Conservation (phyloP, 257 asterid species). For the Fraxinus pennsylvanica region DNA sequence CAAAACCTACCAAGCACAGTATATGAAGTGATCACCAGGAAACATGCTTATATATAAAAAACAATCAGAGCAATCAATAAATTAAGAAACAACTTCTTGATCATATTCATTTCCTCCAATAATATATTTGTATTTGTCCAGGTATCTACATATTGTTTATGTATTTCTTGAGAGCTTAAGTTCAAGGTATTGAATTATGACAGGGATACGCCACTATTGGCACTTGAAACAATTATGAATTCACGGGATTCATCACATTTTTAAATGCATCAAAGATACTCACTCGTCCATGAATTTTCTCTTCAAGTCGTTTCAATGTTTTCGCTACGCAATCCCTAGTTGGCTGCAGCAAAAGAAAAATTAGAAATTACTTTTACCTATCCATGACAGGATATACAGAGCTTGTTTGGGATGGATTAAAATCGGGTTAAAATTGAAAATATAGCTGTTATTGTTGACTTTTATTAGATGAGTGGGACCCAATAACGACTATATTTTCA, state of each 20-base stretch:
- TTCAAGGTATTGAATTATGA: not conserved
- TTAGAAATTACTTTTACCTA: conserved; percentile 2
- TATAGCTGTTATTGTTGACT: too few species aligned
- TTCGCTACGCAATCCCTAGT: conserved; percentile 98
- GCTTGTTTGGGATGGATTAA: too few species aligned
- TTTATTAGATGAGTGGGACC: too few species aligned
- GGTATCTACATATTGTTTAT: not conserved
- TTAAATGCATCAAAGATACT: conserved; percentile 35
- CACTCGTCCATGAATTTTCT: conserved; percentile 96
- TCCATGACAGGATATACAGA: not conserved
- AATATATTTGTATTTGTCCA: not conserved
- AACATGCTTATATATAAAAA: not conserved
- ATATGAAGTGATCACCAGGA: not conserved
- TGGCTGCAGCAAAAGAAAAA: conserved; percentile 63
- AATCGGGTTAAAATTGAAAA: too few species aligned
- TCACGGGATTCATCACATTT: not conserved
- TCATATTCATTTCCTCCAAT: not conserved
- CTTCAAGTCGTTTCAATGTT: conserved; percentile 95
- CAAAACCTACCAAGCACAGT: conserved; percentile 58
- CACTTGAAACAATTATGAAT: not conserved
- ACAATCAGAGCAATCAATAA: not conserved
- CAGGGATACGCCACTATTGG: not conserved
- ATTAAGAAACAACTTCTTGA: not conserved
- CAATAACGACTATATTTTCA: too few species aligned
- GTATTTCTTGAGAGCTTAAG: not conserved